These are phyloP conservation scores for Lathyrus sativus DNA, from an alignment of 306 rosid species.

Conservation along the genomic window DNA sequence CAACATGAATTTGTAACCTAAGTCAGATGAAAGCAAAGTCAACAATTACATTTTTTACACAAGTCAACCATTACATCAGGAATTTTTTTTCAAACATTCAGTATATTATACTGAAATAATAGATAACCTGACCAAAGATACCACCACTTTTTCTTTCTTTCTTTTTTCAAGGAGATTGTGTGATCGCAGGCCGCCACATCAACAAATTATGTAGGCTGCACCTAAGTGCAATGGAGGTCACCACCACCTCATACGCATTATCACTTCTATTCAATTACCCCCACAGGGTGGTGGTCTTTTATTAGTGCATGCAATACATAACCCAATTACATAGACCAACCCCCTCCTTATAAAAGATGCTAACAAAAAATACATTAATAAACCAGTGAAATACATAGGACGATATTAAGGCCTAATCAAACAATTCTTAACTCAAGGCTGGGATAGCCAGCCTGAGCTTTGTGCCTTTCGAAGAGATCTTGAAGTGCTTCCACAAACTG, in stretches of 20 bases:
- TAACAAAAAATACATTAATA: constrained; percentile 22
- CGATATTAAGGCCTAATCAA: constrained; percentile 42
- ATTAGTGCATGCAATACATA: constrained; percentile 17
- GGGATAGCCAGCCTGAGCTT: constrained; percentile 66
- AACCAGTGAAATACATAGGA: constrained; percentile 10
- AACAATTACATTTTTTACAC: no score
- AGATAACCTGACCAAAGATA: no score
- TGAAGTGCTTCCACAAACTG: constrained; percentile 71
- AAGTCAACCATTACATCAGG: no score
- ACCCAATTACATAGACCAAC: constrained; percentile 31
- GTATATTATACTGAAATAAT: no score
- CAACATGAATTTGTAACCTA: no score
- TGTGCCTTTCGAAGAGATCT: constrained; percentile 82
- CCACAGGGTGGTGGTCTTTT: constrained; percentile 7
- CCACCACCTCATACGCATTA: constrained; percentile 16
- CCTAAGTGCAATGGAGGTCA: no score
- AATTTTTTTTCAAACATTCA: no score
- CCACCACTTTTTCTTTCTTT: no score
- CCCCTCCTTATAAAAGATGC: neutral
- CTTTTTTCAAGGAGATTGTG: no score
- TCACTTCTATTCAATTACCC: neutral
- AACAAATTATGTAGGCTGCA: no score
- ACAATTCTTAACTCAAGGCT: constrained; percentile 67
- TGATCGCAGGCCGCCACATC: no score
- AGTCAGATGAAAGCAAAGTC: no score